phyloP scores from a whole-genome alignment of 306 rosid species.

The Luffa acutangula region DNA sequence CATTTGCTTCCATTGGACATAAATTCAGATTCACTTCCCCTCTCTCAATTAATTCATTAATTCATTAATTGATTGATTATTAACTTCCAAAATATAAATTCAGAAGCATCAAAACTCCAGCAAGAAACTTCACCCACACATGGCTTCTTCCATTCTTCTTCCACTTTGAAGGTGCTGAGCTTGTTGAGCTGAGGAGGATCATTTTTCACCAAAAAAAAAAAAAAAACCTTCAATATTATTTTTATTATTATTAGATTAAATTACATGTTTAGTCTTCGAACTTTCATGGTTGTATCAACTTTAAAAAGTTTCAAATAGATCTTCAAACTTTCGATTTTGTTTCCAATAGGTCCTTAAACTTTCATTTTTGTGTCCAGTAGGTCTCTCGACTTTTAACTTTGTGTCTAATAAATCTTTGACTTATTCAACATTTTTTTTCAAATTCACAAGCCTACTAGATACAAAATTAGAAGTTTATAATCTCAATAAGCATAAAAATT shows the following conservation, averaged over 20 bases:
- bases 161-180: constrained; percentile 29
- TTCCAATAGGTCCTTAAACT: too few relatives aligned
- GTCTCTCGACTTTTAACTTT: too few relatives aligned
- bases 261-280: too few relatives aligned
- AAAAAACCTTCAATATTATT: background rate
- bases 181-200: constrained; percentile 25
- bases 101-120: constrained; percentile 21
- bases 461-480: too few relatives aligned
- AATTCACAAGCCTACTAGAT: too few relatives aligned
- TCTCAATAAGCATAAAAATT: too few relatives aligned
- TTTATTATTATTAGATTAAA: background rate
- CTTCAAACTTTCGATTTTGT: too few relatives aligned
- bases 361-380: too few relatives aligned
- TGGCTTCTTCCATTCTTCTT: constrained; percentile 19
- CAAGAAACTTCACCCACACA: constrained; percentile 33
- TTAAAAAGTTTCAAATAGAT: too few relatives aligned
- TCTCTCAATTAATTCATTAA: background rate
- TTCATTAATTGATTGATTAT: background rate
- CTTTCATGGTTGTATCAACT: too few relatives aligned
- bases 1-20: background rate
- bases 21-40: constrained; percentile 1
- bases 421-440: too few relatives aligned
- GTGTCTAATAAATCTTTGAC: too few relatives aligned
- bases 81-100: constrained; percentile 36
- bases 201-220: background rate